These are phyloP conservation scores for Pezicula radicicola DNA, from an alignment of 2,329 filamentous ascomycete species.

Conservation along the genomic window DNA sequence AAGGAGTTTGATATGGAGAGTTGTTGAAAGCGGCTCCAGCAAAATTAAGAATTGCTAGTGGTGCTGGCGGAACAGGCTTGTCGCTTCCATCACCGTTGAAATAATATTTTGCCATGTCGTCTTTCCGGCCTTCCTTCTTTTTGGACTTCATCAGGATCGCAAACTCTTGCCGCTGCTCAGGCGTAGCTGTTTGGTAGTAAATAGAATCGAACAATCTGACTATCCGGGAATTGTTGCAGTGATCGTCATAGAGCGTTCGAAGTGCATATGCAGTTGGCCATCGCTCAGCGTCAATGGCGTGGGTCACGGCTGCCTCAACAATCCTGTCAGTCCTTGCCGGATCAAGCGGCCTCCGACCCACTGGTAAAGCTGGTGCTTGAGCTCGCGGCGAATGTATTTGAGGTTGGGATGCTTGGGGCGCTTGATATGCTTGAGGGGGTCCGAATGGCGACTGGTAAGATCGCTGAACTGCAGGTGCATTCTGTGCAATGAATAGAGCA, in stretches of 20 bases:
- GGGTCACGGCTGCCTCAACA: conserved; percentile 54
- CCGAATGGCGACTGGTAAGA: neutral
- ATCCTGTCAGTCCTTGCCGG: conserved; percentile 42
- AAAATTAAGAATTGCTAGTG: conserved; percentile 7
- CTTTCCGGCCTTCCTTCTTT: conserved; percentile 56
- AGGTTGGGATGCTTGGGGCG: neutral
- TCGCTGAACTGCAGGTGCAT: neutral
- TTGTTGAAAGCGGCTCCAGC: conserved; percentile 2
- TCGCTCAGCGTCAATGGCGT: conserved; percentile 52
- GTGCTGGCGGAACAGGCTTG: conserved; percentile 11
- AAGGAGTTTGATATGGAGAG: conserved; percentile 5
- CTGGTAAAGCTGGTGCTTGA: neutral
- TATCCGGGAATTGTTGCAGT: conserved; percentile 46
- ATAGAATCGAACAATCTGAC: conserved; percentile 56
- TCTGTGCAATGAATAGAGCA: neutral
- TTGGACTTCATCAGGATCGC: conserved; percentile 46
- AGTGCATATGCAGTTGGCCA: conserved; percentile 63
- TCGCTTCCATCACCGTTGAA: conserved; percentile 38
- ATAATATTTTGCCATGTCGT: conserved; percentile 47
- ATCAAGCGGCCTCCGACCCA: conserved; percentile 17
- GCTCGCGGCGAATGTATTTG: neutral
- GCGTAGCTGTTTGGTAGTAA: conserved; percentile 54
- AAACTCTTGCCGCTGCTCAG: conserved; percentile 49
- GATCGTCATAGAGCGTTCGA: conserved; percentile 57
- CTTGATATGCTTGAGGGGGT: neutral